phyloP scores from a whole-genome alignment of 2,329 filamentous ascomycete genomes.

The Aspergillus neotritici region DNA sequence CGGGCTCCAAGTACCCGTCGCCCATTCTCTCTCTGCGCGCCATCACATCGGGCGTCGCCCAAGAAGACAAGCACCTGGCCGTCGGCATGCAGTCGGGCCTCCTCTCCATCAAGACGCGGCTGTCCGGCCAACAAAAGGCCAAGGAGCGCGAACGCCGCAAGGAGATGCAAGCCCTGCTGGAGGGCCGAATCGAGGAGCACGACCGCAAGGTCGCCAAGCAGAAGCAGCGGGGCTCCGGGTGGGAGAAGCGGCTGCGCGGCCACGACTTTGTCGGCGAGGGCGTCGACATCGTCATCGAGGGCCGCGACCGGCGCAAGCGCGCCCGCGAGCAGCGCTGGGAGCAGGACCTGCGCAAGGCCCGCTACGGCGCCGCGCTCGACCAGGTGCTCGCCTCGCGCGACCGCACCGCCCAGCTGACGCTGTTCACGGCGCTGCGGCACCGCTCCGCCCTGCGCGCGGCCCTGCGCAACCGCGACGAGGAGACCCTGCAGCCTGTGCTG shows the following conservation, averaged over 20 bases:
- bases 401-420: conserved; percentile 62
- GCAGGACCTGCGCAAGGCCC: conserved; percentile 67
- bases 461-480: conserved; percentile 73
- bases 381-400: conserved; percentile 60
- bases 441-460: conserved; percentile 77
- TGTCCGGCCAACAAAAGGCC: conserved; percentile 74
- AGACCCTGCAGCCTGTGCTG: conserved; percentile 73
- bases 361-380: conserved; percentile 74
- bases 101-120: conserved; percentile 82
- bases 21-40: conserved; percentile 82
- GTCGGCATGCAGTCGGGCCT: conserved; percentile 93
- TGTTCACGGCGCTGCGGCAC: conserved; percentile 79
- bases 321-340: conserved; percentile 74
- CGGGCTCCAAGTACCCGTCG: conserved; percentile 85
- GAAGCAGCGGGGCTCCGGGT: conserved; percentile 56
- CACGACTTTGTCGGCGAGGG: conserved; percentile 79
- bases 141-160: conserved; percentile 70
- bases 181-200: conserved; percentile 70
- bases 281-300: conserved; percentile 81
- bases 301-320: conserved; percentile 53
- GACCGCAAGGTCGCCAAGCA: conserved; percentile 67
- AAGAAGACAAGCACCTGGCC: conserved; percentile 84
- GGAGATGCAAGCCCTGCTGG: conserved; percentile 76
- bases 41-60: conserved; percentile 60
- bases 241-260: conserved; percentile 59